Evolutionary conservation across 1,284 basidiomycete genomes (phyloP), one percentile per base, ranked within the genome.

Genomic region (Prillingera fragicola): DNA sequence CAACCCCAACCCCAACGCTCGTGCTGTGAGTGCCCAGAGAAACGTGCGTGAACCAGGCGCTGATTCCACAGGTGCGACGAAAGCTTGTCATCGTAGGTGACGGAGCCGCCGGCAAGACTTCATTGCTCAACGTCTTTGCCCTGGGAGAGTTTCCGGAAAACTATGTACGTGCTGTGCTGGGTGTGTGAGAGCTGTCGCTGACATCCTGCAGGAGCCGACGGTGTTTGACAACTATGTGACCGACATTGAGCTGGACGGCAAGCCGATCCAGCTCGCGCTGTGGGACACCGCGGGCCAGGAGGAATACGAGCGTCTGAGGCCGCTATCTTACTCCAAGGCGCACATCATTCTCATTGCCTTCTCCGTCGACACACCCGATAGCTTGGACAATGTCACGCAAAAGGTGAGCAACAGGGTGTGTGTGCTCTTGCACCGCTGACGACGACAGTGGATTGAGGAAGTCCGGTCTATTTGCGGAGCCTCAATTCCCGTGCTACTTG

Each of bases 281-380:
- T 96, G 92, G 92, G 92, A 96, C 78, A 96, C 91, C 46, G 92
- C 92, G 5, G 92, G 94, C 15, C 92, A 97, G 72, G 92, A 97
- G 73, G 92, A 97, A 74, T 97, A 96, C 71, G 92, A 97, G 70
- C 79, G 92, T 53, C 76, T 97, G 54, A 83, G 92, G 54, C 92
- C 92, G 24, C 81, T 98, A 68, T 95, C 90, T 21, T 97, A 97
- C 73, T 91, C 91, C 37, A 90, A 95, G 76, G 94, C 94, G 43
- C 94, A 98, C 72, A 89, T 98, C 63, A 96, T 98, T 69, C 80
- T 98, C 55, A 97, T 98, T 63, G 92, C 91, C 18, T 98, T 94
- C 65, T 81, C 88, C 34, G 84, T 98, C 65, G 94, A 97, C 73
- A 91, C 91, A 17, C 91, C 90, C 22, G 94, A 97, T 73, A 94